phyloP scores from a whole-genome alignment of 805 yeast species.

The Schizosaccharomyces osmophilus region DNA sequence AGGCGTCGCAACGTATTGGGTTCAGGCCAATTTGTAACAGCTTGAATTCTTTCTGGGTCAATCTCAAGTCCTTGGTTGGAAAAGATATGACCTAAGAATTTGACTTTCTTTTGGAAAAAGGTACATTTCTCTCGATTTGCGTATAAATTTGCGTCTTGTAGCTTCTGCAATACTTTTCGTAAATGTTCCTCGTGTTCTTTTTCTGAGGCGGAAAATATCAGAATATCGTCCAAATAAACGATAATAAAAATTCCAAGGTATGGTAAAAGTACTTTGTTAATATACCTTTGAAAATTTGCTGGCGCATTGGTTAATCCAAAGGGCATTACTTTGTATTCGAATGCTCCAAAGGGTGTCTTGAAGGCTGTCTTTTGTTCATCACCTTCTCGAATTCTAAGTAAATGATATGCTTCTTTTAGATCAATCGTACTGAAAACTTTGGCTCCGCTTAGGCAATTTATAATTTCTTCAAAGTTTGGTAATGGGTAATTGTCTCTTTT shows the following conservation, averaged over 20 bases:
- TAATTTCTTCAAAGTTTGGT: slow-evolving; percentile 4
- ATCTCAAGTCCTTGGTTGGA: background rate
- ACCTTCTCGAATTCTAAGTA: slow-evolving; percentile 5
- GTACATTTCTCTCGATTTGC: background rate
- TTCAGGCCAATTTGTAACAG: background rate
- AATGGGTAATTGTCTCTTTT: slow-evolving; percentile 8
- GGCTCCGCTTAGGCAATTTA: slow-evolving; percentile 5
- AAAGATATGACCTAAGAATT: too few species aligned
- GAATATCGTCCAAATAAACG: slow-evolving; percentile 10
- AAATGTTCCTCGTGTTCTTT: too few species aligned
- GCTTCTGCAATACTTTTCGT: too few species aligned
- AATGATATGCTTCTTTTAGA: background rate
- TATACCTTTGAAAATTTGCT: slow-evolving; percentile 9
- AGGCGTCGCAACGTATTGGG: background rate
- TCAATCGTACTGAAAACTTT: slow-evolving; percentile 8
- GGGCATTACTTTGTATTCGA: too few species aligned
- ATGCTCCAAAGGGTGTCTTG: slow-evolving; percentile 7
- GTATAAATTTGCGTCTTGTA: slow-evolving; percentile 6
- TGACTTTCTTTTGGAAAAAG: too few species aligned
- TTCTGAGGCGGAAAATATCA: slow-evolving; percentile 5
- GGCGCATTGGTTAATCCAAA: too few species aligned
- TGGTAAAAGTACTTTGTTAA: slow-evolving; percentile 4
- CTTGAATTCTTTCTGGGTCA: background rate
- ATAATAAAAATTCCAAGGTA: slow-evolving; percentile 5
- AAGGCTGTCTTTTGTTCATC: slow-evolving; percentile 10